Evolutionary conservation across 2,329 filamentous ascomycete species (phyloP).

Genomic region (Pseudopithomyces chartarum): DNA sequence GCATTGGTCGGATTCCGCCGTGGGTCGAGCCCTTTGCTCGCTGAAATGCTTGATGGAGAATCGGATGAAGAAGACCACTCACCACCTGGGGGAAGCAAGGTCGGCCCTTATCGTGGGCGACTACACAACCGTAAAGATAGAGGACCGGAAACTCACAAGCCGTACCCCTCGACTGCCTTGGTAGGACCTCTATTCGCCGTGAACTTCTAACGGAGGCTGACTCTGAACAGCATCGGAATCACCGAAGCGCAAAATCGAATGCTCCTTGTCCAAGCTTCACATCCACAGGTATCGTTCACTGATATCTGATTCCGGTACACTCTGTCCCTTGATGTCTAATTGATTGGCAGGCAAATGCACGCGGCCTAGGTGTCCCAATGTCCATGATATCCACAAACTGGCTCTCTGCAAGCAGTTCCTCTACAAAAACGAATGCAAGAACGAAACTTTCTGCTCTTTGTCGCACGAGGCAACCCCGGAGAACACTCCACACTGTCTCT

Average conservation of each 20-base stretch:
- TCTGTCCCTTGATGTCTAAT: slow-evolving; percentile 22
- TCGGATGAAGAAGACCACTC: neutral
- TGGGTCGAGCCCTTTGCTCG: neutral
- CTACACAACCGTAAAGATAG: neutral
- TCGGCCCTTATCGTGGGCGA: neutral
- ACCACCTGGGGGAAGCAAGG: neutral
- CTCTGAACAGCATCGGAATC: slow-evolving; percentile 8
- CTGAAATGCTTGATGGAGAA: neutral
- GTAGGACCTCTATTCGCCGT: neutral
- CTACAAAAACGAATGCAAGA: slow-evolving; percentile 75
- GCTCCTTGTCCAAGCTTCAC: slow-evolving; percentile 34
- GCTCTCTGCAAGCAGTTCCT: slow-evolving; percentile 89
- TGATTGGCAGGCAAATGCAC: slow-evolving; percentile 72
- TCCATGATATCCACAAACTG: slow-evolving; percentile 85
- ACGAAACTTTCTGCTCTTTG: slow-evolving; percentile 82
- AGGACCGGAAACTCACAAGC: neutral
- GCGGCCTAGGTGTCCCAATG: slow-evolving; percentile 77
- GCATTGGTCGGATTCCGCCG: neutral
- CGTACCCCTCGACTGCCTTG: neutral
- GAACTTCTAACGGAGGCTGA: neutral
- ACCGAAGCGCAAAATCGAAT: slow-evolving; percentile 13
- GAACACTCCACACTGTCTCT: slow-evolving; percentile 84
- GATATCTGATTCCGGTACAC: slow-evolving; percentile 12
- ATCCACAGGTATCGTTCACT: slow-evolving; percentile 36
- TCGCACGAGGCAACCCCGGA: slow-evolving; percentile 85